A percentile compares a stretch with the other conserved stretches of the same genome.
Evolutionary conservation across 768 basidiomycete genomes (phyloP).

Genomic region (Leccinum fibrillosum): DNA sequence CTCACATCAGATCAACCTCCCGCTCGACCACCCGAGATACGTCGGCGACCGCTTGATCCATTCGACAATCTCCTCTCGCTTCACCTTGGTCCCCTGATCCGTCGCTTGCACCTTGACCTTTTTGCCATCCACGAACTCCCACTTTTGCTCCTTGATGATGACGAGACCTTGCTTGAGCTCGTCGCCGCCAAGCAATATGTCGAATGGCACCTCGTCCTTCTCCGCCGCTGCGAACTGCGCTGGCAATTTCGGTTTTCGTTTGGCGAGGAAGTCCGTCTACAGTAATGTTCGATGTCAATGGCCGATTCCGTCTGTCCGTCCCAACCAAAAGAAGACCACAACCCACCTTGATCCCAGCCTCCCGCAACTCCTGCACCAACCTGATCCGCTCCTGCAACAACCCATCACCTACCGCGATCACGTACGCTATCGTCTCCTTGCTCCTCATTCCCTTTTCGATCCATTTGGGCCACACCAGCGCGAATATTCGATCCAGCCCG

Average conservation of each 20-base stretch:
- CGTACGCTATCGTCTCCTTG: constrained; percentile 93
- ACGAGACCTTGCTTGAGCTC: constrained; percentile 85
- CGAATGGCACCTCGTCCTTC: constrained; percentile 89
- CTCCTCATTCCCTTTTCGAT: constrained; percentile 72
- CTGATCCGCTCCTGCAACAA: constrained; percentile 79
- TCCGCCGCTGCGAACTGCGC: constrained; percentile 90
- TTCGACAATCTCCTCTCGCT: constrained; percentile 54
- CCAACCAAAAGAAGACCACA: background rate
- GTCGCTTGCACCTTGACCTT: constrained; percentile 59
- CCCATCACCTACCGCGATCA: constrained; percentile 89
- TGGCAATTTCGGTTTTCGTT: constrained; percentile 84
- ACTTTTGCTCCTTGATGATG: constrained; percentile 87
- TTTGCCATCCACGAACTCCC: constrained; percentile 71
- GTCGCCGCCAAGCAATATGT: constrained; percentile 83
- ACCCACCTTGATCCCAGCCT: constrained; percentile 81
- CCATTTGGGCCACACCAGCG: constrained; percentile 86
- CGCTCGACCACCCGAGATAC: constrained; percentile 31
- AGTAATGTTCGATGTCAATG: background rate
- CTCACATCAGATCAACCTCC: constrained; percentile 23
- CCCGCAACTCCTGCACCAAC: constrained; percentile 77
- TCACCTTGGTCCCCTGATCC: constrained; percentile 65
- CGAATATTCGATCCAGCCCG: constrained; percentile 91
- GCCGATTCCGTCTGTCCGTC: background rate
- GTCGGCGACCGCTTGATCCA: constrained; percentile 53
- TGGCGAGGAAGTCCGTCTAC: constrained; percentile 90